Conservation (phyloP, 257 asterid species). For the Solanum chilense region DNA sequence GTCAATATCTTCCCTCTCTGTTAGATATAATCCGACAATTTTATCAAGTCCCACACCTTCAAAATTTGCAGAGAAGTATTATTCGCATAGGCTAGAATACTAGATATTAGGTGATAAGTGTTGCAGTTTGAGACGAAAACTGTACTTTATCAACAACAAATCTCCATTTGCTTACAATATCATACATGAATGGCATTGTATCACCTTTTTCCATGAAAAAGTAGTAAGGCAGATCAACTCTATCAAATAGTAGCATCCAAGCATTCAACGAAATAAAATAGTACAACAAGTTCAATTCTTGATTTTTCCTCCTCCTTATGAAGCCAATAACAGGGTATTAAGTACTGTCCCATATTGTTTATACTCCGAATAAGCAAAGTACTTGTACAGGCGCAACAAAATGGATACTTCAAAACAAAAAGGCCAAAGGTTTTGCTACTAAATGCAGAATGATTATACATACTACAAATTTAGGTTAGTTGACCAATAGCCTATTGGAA, state of each 20-base stretch:
- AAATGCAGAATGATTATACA: not conserved
- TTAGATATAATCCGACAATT: conserved; percentile 5
- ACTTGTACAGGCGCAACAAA: not conserved
- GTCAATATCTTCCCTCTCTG: conserved; percentile 52
- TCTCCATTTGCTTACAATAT: conserved; percentile 39
- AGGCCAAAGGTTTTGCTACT: not conserved
- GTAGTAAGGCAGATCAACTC: not conserved
- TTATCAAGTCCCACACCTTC: conserved; percentile 87
- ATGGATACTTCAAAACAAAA: not conserved
- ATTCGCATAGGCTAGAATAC: not conserved
- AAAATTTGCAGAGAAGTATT: not conserved
- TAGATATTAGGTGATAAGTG: not conserved
- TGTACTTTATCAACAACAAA: not conserved
- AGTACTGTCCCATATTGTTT: not conserved
- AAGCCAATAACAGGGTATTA: not conserved
- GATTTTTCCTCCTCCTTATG: not conserved
- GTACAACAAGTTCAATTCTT: not conserved
- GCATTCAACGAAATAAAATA: not conserved
- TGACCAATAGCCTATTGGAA: not conserved
- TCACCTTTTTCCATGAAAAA: conserved; percentile 60
- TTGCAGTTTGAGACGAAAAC: not conserved
- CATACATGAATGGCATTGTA: conserved; percentile 87
- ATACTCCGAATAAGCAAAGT: not conserved
- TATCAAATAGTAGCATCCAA: not conserved
- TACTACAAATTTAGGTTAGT: not conserved